phyloP scores from a whole-genome alignment of 1,139 yeast species.

The Meyerozyma sp. region DNA sequence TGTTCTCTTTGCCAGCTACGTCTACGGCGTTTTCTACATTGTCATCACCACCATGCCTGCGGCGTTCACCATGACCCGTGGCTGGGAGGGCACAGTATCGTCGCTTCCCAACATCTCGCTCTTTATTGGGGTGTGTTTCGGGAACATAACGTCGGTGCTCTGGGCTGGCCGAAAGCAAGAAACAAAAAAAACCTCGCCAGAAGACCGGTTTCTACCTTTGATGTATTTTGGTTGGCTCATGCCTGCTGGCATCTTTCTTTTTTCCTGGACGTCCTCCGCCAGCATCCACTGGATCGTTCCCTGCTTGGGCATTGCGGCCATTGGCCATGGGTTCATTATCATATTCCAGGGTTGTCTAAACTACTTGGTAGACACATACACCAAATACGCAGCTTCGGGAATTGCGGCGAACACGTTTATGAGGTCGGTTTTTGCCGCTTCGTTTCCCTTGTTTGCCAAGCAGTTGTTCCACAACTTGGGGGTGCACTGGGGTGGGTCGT shows the following conservation, averaged over 20 bases:
- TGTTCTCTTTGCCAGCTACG: conserved; percentile 39
- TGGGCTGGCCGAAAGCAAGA: not conserved
- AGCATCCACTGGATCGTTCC: conserved; percentile 41
- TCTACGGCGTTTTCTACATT: conserved; percentile 40
- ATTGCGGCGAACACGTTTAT: conserved; percentile 11
- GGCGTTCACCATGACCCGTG: conserved; percentile 20
- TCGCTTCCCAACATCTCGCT: not conserved
- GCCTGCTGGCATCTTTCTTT: conserved; percentile 42
- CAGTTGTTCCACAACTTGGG: conserved; percentile 8
- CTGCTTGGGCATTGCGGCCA: conserved; percentile 35
- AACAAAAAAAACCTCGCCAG: not conserved
- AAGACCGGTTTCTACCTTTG: not conserved
- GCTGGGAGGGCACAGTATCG: not conserved
- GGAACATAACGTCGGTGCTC: not conserved
- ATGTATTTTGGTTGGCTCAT: conserved; percentile 12
- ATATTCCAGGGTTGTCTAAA: conserved; percentile 37
- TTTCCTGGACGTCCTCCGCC: conserved; percentile 45
- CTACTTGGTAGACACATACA: conserved; percentile 18
- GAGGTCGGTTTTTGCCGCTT: conserved; percentile 11
- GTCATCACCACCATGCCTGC: conserved; percentile 31
- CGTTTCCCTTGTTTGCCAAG: conserved; percentile 11
- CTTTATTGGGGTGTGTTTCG: not conserved
- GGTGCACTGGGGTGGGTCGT: conserved; percentile 10
- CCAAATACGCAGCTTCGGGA: conserved; percentile 11
- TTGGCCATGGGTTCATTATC: conserved; percentile 32